Conservation (phyloP, 2,329 filamentous ascomycete genomes). For the Fusarium bulbicola region DNA sequence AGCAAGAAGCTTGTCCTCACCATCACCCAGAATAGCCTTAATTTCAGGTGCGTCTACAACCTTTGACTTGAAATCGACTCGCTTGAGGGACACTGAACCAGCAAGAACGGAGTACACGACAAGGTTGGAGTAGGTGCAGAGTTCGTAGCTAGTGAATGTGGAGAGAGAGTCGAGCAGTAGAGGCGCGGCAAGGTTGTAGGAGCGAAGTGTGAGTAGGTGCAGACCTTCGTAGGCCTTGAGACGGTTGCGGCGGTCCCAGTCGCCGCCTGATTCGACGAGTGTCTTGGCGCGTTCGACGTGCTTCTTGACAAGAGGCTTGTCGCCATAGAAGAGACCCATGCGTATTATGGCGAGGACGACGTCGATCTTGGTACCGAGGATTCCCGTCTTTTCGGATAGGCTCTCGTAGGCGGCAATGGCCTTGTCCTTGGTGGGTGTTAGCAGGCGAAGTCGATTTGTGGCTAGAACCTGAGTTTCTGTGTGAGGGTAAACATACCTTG, state of each 20-base stretch:
- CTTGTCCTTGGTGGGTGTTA: constrained; percentile 74
- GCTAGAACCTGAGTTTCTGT: background rate
- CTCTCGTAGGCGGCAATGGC: constrained; percentile 91
- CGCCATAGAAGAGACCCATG: constrained; percentile 94
- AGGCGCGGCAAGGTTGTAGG: constrained; percentile 88
- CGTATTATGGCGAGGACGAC: constrained; percentile 96
- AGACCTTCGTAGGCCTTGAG: constrained; percentile 98
- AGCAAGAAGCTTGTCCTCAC: constrained; percentile 86
- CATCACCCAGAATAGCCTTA: constrained; percentile 92
- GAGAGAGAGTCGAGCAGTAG: constrained; percentile 96
- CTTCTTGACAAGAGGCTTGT: constrained; percentile 92
- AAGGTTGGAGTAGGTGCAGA: constrained; percentile 94
- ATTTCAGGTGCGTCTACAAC: constrained; percentile 98
- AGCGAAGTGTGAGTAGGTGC: constrained; percentile 90
- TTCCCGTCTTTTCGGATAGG: constrained; percentile 95
- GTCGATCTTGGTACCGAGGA: constrained; percentile 97
- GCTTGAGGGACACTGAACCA: constrained; percentile 92
- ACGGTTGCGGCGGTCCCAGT: constrained; percentile 98
- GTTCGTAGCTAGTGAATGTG: constrained; percentile 98
- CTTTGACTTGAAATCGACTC: constrained; percentile 98
- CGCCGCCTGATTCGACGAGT: constrained; percentile 92
- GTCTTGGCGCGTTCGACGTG: constrained; percentile 88
- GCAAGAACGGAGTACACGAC: constrained; percentile 96
- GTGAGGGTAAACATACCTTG: constrained; percentile 71
- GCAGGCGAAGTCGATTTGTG: background rate